These are phyloP conservation scores for Mixia osmundae DNA, from an alignment of 1,284 basidiomycete genomes.

Conservation along the genomic window DNA sequence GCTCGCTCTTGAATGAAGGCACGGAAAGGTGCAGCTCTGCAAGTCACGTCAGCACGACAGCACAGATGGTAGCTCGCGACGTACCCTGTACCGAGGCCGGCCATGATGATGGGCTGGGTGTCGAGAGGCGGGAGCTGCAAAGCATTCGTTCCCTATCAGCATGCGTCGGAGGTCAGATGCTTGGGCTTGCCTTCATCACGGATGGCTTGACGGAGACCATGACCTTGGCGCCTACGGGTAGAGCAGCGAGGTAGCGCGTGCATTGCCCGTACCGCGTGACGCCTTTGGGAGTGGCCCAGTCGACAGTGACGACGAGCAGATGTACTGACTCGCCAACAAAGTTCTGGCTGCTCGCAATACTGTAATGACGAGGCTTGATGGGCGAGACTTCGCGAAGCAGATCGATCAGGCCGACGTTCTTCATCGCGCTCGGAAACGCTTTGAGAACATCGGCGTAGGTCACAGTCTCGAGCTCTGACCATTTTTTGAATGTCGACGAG, in stretches of 20 bases:
- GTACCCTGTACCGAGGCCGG: conserved; percentile 77
- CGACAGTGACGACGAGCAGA: conserved; percentile 82
- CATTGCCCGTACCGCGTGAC: conserved; percentile 63
- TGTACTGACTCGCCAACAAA: conserved; percentile 88
- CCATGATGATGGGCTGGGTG: conserved; percentile 88
- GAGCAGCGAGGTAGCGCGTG: conserved; percentile 70
- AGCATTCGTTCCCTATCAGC: not conserved
- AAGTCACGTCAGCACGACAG: conserved; percentile 1
- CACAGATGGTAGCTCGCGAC: conserved; percentile 3
- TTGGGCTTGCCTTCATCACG: conserved; percentile 68
- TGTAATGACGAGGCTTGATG: conserved; percentile 89
- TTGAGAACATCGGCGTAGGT: conserved; percentile 73
- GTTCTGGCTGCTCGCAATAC: conserved; percentile 82
- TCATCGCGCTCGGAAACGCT: conserved; percentile 51
- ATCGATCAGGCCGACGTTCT: conserved; percentile 42
- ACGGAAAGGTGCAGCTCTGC: conserved; percentile 75
- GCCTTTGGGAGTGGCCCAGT: conserved; percentile 69
- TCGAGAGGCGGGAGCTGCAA: conserved; percentile 48
- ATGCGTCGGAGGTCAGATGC: not conserved
- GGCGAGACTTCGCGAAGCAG: conserved; percentile 40
- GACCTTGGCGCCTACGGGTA: conserved; percentile 70
- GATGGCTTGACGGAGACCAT: conserved; percentile 96
- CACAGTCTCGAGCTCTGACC: conserved; percentile 82
- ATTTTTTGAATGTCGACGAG: conserved; percentile 74
- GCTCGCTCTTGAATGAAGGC: conserved; percentile 93